These are phyloP conservation scores for Talaromyces sp. DNA, from an alignment of 2,329 filamentous ascomycete genomes.

Conservation along the genomic window DNA sequence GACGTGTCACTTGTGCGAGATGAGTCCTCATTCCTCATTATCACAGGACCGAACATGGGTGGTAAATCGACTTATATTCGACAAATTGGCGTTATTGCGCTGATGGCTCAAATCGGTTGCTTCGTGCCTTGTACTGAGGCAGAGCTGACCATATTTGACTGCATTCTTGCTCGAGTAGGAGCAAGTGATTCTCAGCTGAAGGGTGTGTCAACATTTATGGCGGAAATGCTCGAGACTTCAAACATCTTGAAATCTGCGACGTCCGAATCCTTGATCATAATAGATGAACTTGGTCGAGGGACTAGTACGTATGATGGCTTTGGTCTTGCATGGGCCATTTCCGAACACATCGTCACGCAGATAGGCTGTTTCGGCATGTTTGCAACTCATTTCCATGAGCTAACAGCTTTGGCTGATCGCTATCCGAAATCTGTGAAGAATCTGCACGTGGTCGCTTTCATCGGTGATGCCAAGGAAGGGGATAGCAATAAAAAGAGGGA, in stretches of 20 bases:
- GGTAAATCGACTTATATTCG: conserved; percentile 98
- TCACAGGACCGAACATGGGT: conserved; percentile 98
- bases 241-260: conserved; percentile 98
- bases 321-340: conserved; percentile 97
- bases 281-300: conserved; percentile 92
- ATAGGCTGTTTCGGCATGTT: conserved; percentile 94
- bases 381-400: conserved; percentile 96
- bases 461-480: conserved; percentile 53
- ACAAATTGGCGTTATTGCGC: conserved; percentile 90
- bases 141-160: conserved; percentile 93
- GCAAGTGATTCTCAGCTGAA: conserved; percentile 96
- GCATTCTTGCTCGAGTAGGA: conserved; percentile 90
- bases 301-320: conserved; percentile 99
- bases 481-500: conserved; percentile 60
- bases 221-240: conserved; percentile 97
- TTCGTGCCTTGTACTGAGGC: conserved; percentile 91
- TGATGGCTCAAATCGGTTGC: conserved; percentile 95
- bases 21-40: conserved; percentile 85
- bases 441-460: conserved; percentile 92
- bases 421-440: conserved; percentile 80
- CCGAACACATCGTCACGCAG: conserved; percentile 92
- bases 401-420: conserved; percentile 82
- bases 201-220: conserved; percentile 98
- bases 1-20: conserved; percentile 77
- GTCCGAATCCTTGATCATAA: conserved; percentile 92